Conservation (phyloP, 768 basidiomycete species). For the Mycena metata region DNA sequence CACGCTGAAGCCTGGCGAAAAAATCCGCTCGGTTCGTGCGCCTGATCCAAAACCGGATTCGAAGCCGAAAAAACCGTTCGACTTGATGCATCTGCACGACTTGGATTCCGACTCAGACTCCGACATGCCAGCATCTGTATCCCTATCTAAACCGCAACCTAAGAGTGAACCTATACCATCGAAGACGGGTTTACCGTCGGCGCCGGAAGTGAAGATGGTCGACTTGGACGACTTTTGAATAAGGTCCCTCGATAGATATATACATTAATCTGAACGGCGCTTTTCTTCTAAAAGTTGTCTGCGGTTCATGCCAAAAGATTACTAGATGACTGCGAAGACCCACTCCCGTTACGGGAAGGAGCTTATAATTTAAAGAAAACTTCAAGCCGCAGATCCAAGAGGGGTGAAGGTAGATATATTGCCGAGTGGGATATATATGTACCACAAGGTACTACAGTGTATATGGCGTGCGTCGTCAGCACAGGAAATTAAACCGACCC, state of each 20-base stretch:
- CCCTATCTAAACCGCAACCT: constrained; percentile 6
- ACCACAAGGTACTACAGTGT: no score
- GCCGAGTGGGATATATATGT: no score
- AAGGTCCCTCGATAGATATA: not conserved
- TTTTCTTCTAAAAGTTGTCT: not conserved
- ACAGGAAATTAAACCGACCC: not conserved
- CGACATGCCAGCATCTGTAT: constrained; percentile 35
- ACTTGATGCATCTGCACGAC: constrained; percentile 38
- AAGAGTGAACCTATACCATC: not conserved
- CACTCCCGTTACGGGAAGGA: constrained; percentile 17
- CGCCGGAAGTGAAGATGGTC: constrained; percentile 49
- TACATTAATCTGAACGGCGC: not conserved
- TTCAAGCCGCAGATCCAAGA: no score
- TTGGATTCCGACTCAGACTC: constrained; percentile 40
- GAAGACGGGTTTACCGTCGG: no score
- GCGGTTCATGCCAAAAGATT: not conserved
- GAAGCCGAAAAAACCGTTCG: constrained; percentile 25
- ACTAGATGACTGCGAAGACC: constrained; percentile 1
- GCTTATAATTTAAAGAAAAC: no score
- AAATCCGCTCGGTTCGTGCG: constrained; percentile 68
- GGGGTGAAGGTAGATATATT: no score
- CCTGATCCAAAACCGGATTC: constrained; percentile 41
- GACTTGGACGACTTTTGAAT: constrained; percentile 58
- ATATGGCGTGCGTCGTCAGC: not conserved
- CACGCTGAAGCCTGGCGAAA: constrained; percentile 74